Conservation (phyloP, 2,329 filamentous ascomycete species). For the Penicillium sp. region DNA sequence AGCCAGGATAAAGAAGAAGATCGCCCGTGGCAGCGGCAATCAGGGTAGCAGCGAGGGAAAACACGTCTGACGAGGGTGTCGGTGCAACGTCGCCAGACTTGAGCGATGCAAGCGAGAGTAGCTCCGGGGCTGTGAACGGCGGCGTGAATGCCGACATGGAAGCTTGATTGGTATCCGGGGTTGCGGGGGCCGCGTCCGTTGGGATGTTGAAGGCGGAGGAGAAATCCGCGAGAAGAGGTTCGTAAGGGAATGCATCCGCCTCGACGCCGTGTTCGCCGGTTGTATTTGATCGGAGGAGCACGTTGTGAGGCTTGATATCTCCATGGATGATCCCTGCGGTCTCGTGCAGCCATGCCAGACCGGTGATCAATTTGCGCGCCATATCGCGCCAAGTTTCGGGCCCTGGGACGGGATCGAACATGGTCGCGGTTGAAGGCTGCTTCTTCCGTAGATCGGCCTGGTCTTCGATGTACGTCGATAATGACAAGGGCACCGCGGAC, state of each 20-base stretch:
- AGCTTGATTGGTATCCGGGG: slow-evolving; percentile 22
- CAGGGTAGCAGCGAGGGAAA: slow-evolving; percentile 51
- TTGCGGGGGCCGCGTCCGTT: slow-evolving; percentile 5
- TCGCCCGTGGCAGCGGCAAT: slow-evolving; percentile 52
- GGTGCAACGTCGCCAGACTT: slow-evolving; percentile 39
- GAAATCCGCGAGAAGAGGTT: slow-evolving; percentile 51
- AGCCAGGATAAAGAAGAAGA: slow-evolving; percentile 47
- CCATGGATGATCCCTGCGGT: slow-evolving; percentile 49
- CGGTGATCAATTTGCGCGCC: slow-evolving; percentile 45
- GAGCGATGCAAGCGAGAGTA: slow-evolving; percentile 44
- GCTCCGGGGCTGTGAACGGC: slow-evolving; percentile 51
- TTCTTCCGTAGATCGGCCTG: slow-evolving; percentile 34
- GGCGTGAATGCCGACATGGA: slow-evolving; percentile 48
- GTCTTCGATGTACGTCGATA: slow-evolving; percentile 48
- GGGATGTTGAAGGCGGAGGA: slow-evolving; percentile 44
- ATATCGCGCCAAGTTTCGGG: slow-evolving; percentile 46
- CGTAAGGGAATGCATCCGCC: slow-evolving; percentile 37
- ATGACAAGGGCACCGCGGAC: slow-evolving; percentile 47
- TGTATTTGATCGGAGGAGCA: slow-evolving; percentile 42
- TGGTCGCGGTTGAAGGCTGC: slow-evolving; percentile 45
- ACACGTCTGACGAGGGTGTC: slow-evolving; percentile 49
- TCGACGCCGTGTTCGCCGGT: slow-evolving; percentile 13
- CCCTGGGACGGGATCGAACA: slow-evolving; percentile 52
- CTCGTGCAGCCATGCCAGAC: slow-evolving; percentile 50
- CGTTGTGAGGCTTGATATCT: slow-evolving; percentile 54